These are phyloP conservation scores for Ogataea polymorpha DNA, from an alignment of 805 yeast genomes.

Conservation along the genomic window DNA sequence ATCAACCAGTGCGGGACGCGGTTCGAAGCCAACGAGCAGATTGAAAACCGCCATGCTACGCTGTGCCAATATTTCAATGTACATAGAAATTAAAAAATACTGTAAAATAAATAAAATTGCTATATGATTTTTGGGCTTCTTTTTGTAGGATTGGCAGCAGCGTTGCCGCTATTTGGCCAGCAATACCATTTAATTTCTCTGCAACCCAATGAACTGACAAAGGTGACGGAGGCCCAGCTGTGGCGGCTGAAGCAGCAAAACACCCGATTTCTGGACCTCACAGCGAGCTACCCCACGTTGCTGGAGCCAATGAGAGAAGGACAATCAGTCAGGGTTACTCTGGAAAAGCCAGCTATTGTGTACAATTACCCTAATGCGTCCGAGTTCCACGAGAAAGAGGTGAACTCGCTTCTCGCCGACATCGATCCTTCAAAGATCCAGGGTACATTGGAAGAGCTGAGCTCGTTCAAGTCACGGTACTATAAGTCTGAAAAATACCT, in stretches of 20 bases:
- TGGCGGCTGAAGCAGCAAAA: constrained; percentile 32
- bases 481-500: constrained; percentile 69
- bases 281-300: constrained; percentile 19
- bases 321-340: background rate
- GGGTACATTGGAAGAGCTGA: constrained; percentile 12
- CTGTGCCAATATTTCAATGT: constrained; percentile 4
- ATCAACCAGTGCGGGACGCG: background rate
- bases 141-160: background rate
- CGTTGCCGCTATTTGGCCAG: constrained; percentile 2
- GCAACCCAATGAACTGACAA: constrained; percentile 8
- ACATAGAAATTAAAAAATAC: background rate
- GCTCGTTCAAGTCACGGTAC: constrained; percentile 58
- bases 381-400: constrained; percentile 34
- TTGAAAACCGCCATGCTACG: constrained; percentile 1
- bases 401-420: constrained; percentile 26
- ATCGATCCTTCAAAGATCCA: constrained; percentile 12
- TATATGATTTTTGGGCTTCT: background rate
- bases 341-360: constrained; percentile 10
- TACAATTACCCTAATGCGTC: constrained; percentile 55
- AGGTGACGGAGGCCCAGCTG: constrained; percentile 37
- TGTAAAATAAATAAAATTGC: background rate
- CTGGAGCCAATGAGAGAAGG: constrained; percentile 1
- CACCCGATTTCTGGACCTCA: constrained; percentile 41
- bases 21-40: background rate
- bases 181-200: constrained; percentile 9